Conservation (phyloP, 1,139 yeast genomes). For the Diutina catenulata region DNA sequence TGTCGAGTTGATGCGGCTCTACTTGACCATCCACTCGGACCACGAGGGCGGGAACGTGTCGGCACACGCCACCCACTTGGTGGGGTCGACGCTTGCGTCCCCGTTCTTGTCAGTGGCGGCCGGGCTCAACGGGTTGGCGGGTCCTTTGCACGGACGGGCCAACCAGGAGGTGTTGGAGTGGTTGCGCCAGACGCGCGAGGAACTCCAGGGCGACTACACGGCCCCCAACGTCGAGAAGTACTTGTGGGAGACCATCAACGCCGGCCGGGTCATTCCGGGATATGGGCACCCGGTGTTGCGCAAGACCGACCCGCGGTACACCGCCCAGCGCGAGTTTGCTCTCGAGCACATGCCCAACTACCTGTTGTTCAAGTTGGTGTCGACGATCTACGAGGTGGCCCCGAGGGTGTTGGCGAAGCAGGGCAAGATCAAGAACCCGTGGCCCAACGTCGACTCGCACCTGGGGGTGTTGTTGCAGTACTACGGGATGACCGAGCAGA, state of each 20-base stretch:
- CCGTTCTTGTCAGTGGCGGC: slow-evolving; percentile 89
- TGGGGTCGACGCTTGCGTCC: slow-evolving; percentile 89
- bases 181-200: slow-evolving; percentile 71
- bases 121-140: slow-evolving; percentile 94
- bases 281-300: slow-evolving; percentile 38
- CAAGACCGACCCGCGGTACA: slow-evolving; percentile 96
- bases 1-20: slow-evolving; percentile 83
- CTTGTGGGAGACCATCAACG: slow-evolving; percentile 83
- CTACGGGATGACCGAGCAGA: slow-evolving; percentile 91
- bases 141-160: slow-evolving; percentile 97
- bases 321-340: slow-evolving; percentile 95
- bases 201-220: slow-evolving; percentile 61
- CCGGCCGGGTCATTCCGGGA: slow-evolving; percentile 96
- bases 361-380: slow-evolving; percentile 82
- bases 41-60: slow-evolving; percentile 99
- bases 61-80: slow-evolving; percentile 95
- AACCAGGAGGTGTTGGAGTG: slow-evolving; percentile 96
- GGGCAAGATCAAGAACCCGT: slow-evolving; percentile 98
- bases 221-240: slow-evolving; percentile 71
- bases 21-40: slow-evolving; percentile 91
- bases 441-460: slow-evolving; percentile 98
- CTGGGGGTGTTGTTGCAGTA: slow-evolving; percentile 95
- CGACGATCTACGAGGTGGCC: slow-evolving; percentile 87
- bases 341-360: slow-evolving; percentile 95
- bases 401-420: slow-evolving; percentile 92